Evolutionary conservation across 2,329 filamentous ascomycete species (phyloP), one percentile per base, ranked within the genome.

Genomic region (Septoria linicola): DNA sequence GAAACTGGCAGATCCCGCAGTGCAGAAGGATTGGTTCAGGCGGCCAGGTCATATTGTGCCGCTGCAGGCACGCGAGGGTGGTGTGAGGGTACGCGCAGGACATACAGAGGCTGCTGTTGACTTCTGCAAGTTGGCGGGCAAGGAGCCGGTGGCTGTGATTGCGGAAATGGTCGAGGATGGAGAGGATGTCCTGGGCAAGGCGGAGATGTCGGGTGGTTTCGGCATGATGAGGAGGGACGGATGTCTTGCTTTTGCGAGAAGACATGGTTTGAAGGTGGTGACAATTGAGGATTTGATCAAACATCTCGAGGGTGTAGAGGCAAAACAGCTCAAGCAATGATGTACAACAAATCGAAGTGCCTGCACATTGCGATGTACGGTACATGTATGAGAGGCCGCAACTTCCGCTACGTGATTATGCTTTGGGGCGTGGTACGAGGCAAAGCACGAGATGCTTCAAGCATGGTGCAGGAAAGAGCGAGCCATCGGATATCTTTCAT

Each of bases 21-120:
- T 73, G 14, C 79, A 75, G 10, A 70, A 81, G 3, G 75, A 73
- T 7, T 79, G 78, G 61, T 88, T 99, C 70, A 78, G 91, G 50
- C 75, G 91, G 27, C 93, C 93, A 0, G 93, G 93, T 4, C 93
- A 99, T 71, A 83, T 97, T 20, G 82, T 99, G 60, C 93, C 93
- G 2, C 76, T 99, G 65, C 81, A 85, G 64, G 88, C 91, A 11
- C 77, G 82, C 13, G 77, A 82, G 20, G 93, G 93, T 13, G 92
- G 92, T 23, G 88, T 97, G 4, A 77, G 88, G 49, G 84, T 85
- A 66, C 75, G 93, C 13, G 77, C 77, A 43, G 93, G 93, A 3
- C 93, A 99, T 71, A 99, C 93, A 8, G 93, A 99, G 77, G 93
- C 93, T 1, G 89, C 87, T 8, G 81, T 95, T 3, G 93, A 99